phyloP scores from a whole-genome alignment of 225 moss, liverwort and hornwort species.

The Thuidium tamariscinum region DNA sequence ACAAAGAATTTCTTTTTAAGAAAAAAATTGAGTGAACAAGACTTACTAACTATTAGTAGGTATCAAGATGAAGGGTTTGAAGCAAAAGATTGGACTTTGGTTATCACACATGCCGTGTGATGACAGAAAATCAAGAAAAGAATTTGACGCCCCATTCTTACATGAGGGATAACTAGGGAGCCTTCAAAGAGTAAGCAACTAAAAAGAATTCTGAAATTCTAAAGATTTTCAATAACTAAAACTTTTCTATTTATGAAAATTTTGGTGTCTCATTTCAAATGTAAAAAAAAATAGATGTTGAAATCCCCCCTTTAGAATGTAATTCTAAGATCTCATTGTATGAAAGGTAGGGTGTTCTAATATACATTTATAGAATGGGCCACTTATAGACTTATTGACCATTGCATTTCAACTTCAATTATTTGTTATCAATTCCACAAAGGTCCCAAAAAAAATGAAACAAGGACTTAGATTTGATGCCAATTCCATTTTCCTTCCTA shows the following conservation, averaged over 20 bases:
- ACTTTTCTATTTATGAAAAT: neutral
- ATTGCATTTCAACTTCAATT: no score
- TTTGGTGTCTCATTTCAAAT: neutral
- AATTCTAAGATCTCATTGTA: fast-evolving
- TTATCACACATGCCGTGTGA: neutral
- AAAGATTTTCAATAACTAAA: neutral
- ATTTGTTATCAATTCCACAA: no score
- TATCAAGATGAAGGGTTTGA: neutral
- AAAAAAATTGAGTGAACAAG: neutral
- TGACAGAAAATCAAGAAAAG: neutral
- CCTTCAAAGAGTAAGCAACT: neutral
- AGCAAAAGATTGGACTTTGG: neutral
- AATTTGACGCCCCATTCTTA: neutral
- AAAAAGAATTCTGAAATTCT: neutral
- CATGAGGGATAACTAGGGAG: neutral
- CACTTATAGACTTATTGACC: no score
- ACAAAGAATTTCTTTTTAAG: no score
- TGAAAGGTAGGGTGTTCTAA: no score
- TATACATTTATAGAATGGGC: no score
- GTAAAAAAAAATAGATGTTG: neutral
- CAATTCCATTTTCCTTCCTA: no score
- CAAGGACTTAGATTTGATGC: no score
- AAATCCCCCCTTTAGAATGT: no score
- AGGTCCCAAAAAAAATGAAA: no score
- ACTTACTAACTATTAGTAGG: no score